Evolutionary conservation across 2,329 filamentous ascomycete genomes (phyloP), one percentile per base, ranked within the genome.

Genomic region (Penicillium sp.): DNA sequence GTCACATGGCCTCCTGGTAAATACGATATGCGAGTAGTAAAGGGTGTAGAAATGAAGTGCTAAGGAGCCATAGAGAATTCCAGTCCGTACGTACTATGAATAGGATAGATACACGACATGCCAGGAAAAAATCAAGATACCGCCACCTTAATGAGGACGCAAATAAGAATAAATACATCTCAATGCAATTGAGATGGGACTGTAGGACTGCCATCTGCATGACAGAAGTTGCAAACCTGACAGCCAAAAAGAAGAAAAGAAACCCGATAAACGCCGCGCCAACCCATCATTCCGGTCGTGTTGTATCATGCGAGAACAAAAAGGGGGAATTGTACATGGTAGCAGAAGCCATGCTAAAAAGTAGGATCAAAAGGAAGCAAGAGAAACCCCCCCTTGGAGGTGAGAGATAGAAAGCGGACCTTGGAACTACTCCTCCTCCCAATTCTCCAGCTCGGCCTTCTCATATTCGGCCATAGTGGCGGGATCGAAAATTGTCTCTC

Each of bases 371-470:
- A 20, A 26, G 29, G 23, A 42, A 15, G 26, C 26, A 29, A 26
- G 15, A n/a, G 37, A 43, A 53, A 23, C 45, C 4, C 31, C 45
- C 14, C 12, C 14, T 4, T 31, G 14, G 22, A 27, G 23, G 18
- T 11, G 5, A 31, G 2, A 27, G 26, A 20, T 26, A 31, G 18
- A 22, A 20, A 7, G n/a, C 9, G 2, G 22, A 35, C 12, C 45
- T 15, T 41, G 31, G 15, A 33, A 89, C 58, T 86, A 86, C 64
- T 90, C 90, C 64, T 89, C 89, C 64, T 90, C 90, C 88, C 89
- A 93, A 31, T 85, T 83, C 70, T 94, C 89, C 69, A 88, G 83
- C 75, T 95, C 92, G 54, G 80, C 82, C 76, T 88, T 88, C 66
- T 93, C 82, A 52, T 89, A 81, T 58, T 86, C 82, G 15, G 82